phyloP scores from a whole-genome alignment of 345 rosid genomes.

The Lenwebbia sp. region DNA sequence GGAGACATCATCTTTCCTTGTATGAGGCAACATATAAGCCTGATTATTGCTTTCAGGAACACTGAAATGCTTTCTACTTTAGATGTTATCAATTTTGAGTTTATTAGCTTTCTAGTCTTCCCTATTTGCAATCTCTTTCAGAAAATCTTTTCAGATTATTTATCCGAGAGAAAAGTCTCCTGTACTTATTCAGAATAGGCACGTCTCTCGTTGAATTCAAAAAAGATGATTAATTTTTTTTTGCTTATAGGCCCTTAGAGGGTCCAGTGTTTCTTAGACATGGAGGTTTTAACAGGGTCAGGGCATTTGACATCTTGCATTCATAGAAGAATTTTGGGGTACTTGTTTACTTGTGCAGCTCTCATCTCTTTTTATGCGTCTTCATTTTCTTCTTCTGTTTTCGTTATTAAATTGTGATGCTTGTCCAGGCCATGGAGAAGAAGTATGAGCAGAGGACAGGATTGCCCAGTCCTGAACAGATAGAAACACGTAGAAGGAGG shows the following conservation, averaged over 20 bases:
- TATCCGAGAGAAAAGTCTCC: background rate
- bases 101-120: background rate
- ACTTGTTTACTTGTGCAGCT: background rate
- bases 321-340: background rate
- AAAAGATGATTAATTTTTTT: background rate
- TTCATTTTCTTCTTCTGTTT: background rate
- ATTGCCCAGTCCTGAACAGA: conserved; percentile 64
- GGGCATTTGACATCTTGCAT: background rate
- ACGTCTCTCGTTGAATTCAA: background rate
- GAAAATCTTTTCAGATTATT: no score
- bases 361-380: background rate
- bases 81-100: background rate
- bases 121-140: background rate
- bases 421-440: conserved; percentile 63
- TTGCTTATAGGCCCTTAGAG: background rate
- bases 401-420: background rate
- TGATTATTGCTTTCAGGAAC: background rate
- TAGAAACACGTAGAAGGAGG: conserved; percentile 42
- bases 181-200: background rate
- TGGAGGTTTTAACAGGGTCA: background rate
- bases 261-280: background rate
- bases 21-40: background rate
- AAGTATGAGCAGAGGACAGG: conserved; percentile 75
- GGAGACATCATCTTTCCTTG: background rate
- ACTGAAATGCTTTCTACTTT: background rate